Evolutionary conservation across 352 stramenopile genomes (phyloP), one percentile per base, ranked within the genome.

Genomic region (Phytophthora quininea): DNA sequence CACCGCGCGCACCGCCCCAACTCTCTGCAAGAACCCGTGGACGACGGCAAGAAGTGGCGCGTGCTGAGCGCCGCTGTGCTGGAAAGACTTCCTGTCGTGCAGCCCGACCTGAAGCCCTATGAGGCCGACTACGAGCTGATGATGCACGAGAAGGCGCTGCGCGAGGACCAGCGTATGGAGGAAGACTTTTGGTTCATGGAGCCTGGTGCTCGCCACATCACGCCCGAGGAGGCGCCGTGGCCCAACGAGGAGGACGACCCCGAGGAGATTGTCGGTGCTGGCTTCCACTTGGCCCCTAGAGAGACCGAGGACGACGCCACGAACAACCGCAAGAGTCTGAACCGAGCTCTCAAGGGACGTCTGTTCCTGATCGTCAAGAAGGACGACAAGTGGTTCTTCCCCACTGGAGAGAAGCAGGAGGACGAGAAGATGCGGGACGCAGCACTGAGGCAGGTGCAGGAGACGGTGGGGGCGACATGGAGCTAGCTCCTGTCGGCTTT

Each of bases 141-240:
- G 80, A 65, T 89, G 64, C 84, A 93, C 67, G 86, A 93, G 70
- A 91, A 91, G 59, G 72, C 70, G 29, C 72, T 95, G 40, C 85
- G 85, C n/a, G 71, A 88, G 32, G 83, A 88, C 66, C 84, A 93
- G 84, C 74, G 87, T 45, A 48, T 95, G 33, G 84, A 92, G 45
- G 83, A 93, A 38, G 85, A 89, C 48, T 95, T 95, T 57, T 95
- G 87, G 87, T 92, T 91, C 73, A 89, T 90, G 76, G 87, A 95
- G 61, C 82, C 87, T 1, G 87, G 87, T 3, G 67, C 82, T 33
- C 80, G 65, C 52, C 81, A 95, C 64, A 87, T 93, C 54, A 84
- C 77, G 61, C 85, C 87, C 2, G 87, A 95, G 55, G 87, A 95
- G 59, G 85, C 82, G 4, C 82, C 84, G 57, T 76, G 73, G 71